phyloP scores from a whole-genome alignment of 169 alveolate species.

The Babesia sp. region DNA sequence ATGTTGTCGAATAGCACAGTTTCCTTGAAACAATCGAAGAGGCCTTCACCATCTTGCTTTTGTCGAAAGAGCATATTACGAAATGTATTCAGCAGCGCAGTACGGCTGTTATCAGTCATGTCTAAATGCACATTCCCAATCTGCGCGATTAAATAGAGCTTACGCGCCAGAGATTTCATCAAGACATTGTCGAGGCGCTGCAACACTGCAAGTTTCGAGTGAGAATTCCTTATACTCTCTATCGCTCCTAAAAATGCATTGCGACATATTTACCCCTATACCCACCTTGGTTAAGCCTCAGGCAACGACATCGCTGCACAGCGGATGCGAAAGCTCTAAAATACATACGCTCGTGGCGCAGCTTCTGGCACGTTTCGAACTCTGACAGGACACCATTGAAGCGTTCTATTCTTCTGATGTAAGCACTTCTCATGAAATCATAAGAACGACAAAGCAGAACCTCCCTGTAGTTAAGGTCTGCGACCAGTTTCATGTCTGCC shows the following conservation, averaged over 20 bases:
- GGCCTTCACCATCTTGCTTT: neutral
- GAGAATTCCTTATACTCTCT: neutral
- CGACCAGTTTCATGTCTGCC: neutral
- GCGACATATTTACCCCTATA: neutral
- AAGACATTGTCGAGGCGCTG: neutral
- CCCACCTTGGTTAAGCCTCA: constrained; percentile 4
- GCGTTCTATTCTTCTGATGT: neutral
- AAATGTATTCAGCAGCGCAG: neutral
- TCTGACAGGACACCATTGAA: constrained; percentile 10
- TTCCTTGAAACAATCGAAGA: neutral
- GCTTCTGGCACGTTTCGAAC: constrained; percentile 3
- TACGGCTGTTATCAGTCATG: neutral
- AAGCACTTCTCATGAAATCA: neutral
- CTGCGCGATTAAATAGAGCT: constrained; percentile 1
- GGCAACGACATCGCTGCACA: constrained; percentile 1
- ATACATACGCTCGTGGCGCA: neutral
- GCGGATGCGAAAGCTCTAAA: constrained; percentile 8
- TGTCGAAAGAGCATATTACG: neutral
- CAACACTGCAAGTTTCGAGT: neutral
- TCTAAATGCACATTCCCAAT: neutral
- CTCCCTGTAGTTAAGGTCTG: constrained; percentile 10
- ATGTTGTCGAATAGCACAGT: neutral
- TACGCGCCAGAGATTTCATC: neutral
- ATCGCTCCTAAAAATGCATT: neutral
- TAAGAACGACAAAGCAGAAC: neutral